These are phyloP conservation scores for Arxiozyma telluris DNA, from an alignment of 1,139 yeast genomes.

Conservation along the genomic window DNA sequence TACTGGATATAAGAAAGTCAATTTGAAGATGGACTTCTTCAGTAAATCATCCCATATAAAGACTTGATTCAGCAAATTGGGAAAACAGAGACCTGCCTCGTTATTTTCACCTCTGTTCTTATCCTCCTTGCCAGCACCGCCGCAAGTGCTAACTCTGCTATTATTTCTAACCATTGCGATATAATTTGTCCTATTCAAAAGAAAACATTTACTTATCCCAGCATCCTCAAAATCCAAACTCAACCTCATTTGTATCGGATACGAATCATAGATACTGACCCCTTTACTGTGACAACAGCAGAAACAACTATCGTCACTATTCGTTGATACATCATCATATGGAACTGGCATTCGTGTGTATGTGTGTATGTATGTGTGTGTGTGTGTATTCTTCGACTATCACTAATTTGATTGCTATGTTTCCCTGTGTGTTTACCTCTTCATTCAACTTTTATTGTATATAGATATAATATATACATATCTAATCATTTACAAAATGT, in stretches of 20 bases:
- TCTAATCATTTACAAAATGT: no score
- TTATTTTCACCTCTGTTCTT: background rate
- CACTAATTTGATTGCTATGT: background rate
- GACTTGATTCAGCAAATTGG: constrained; percentile 46
- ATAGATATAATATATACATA: no score
- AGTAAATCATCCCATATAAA: constrained; percentile 89
- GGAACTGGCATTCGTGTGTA: constrained; percentile 3
- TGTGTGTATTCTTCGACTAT: background rate
- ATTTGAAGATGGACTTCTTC: constrained; percentile 59
- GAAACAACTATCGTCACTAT: constrained; percentile 87
- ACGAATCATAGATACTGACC: constrained; percentile 77
- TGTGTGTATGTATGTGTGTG: background rate
- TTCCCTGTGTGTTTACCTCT: background rate
- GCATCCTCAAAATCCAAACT: constrained; percentile 28
- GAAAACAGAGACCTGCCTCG: constrained; percentile 56
- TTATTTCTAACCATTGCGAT: constrained; percentile 64
- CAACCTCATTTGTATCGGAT: constrained; percentile 60
- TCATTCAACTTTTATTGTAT: background rate
- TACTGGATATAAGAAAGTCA: constrained; percentile 71
- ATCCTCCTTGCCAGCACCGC: constrained; percentile 31
- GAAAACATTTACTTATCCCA: constrained; percentile 48
- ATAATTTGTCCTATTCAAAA: constrained; percentile 87
- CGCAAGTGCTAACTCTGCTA: constrained; percentile 39
- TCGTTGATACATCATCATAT: constrained; percentile 37
- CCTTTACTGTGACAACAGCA: constrained; percentile 78